Conservation (phyloP, 2,329 filamentous ascomycete genomes). For the Rachicladosporium sp. region DNA sequence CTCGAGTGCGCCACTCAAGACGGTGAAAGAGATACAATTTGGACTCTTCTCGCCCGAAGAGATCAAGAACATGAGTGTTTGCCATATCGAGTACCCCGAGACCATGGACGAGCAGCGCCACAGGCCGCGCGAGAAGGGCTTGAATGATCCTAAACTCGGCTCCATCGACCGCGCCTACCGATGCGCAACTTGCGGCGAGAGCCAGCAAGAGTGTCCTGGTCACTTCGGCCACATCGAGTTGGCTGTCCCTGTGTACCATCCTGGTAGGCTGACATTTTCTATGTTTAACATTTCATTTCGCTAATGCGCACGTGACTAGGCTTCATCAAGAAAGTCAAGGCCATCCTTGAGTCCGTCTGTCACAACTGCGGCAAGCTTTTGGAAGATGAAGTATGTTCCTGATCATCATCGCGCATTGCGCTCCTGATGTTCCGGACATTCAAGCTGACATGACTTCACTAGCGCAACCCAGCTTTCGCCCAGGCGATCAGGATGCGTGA, state of each 20-base stretch:
- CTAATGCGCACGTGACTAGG: conserved; percentile 42
- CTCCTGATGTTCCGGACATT: conserved; percentile 12
- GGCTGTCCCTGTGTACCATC: conserved; percentile 88
- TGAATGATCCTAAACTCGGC: conserved; percentile 91
- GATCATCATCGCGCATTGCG: conserved; percentile 10
- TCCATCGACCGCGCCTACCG: conserved; percentile 93
- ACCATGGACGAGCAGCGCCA: conserved; percentile 96
- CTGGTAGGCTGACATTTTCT: conserved; percentile 37
- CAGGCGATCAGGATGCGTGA: conserved; percentile 76
- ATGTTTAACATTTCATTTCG: not conserved
- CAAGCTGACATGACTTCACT: conserved; percentile 33
- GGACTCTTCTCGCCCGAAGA: conserved; percentile 95
- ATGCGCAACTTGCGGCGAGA: conserved; percentile 92
- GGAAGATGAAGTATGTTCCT: conserved; percentile 90
- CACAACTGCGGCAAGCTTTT: conserved; percentile 97
- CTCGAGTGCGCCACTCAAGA: conserved; percentile 91
- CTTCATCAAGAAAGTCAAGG: conserved; percentile 99
- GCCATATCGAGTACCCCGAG: conserved; percentile 93
- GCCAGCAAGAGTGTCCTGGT: conserved; percentile 89
- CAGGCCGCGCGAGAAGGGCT: conserved; percentile 77
- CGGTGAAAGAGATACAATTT: conserved; percentile 98
- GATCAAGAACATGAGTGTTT: conserved; percentile 97
- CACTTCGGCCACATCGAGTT: conserved; percentile 99
- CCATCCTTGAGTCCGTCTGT: conserved; percentile 96
- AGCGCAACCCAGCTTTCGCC: conserved; percentile 76